Conservation (phyloP, 495 filamentous ascomycete species). For the Podospora pseudoanserina region DNA sequence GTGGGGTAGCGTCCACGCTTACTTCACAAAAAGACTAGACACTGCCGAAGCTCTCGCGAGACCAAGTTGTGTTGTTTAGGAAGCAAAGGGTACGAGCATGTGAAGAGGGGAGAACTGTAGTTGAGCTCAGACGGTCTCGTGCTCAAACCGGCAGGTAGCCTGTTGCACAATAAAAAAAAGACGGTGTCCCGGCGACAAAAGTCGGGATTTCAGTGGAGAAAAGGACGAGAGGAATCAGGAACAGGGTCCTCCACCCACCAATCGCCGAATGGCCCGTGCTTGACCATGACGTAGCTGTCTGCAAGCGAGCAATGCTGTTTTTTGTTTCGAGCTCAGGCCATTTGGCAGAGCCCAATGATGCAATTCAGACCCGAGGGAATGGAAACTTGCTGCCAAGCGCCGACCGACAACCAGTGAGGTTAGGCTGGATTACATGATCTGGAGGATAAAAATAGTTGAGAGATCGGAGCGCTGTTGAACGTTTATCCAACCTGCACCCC, state of each 20-base stretch:
- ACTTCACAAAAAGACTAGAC: neutral
- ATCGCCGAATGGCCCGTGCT: neutral
- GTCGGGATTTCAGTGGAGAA: slow-evolving; percentile 3
- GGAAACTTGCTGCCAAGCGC: neutral
- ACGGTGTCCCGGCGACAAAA: neutral
- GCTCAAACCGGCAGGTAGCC: neutral
- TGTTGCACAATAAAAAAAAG: slow-evolving; percentile 1
- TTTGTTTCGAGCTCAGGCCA: neutral
- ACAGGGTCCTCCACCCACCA: slow-evolving; percentile 2
- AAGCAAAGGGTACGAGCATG: neutral
- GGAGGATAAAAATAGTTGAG: neutral
- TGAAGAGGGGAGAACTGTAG: neutral
- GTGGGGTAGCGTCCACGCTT: neutral
- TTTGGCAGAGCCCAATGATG: neutral
- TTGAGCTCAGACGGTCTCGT: no score
- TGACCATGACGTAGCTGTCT: slow-evolving; percentile 14
- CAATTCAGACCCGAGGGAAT: neutral
- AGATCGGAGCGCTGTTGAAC: neutral
- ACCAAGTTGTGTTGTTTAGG: no score
- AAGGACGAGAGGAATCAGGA: neutral
- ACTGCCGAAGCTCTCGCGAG: neutral
- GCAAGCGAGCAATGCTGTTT: neutral
- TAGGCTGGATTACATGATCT: neutral
- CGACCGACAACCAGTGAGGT: neutral
- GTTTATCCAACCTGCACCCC: neutral